Conservation (phyloP, 2,329 filamentous ascomycete species). For the Gliomastix tumulicola region DNA sequence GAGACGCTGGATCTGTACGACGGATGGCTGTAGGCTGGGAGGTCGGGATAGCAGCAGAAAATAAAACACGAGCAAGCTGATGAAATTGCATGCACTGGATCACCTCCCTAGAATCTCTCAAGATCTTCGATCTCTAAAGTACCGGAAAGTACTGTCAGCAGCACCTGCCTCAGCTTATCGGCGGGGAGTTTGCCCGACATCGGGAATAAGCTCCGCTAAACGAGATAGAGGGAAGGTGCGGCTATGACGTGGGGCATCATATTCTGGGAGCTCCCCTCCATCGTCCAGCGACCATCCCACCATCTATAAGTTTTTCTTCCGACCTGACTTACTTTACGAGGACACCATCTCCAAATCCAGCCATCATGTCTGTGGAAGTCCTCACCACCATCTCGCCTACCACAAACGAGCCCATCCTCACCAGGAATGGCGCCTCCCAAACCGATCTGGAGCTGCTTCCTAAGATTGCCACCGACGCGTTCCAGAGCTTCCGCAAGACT, state of each 20-base stretch:
- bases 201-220: too few relatives aligned
- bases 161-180: too few relatives aligned
- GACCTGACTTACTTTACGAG: not conserved
- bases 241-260: conserved; percentile 18
- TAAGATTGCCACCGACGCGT: conserved; percentile 64
- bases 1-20: conserved; percentile 37
- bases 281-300: conserved; percentile 2
- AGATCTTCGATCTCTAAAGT: too few relatives aligned
- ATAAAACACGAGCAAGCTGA: too few relatives aligned
- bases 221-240: too few relatives aligned
- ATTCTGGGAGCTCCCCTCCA: conserved; percentile 1
- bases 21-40: conserved; percentile 30
- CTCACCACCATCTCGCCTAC: conserved; percentile 81
- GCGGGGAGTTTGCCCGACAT: too few relatives aligned
- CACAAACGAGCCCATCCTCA: conserved; percentile 79
- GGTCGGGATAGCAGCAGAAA: too few relatives aligned
- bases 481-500: conserved; percentile 70
- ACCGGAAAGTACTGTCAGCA: too few relatives aligned
- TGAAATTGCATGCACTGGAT: too few relatives aligned
- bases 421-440: conserved; percentile 65
- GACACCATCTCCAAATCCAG: not conserved
- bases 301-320: conserved; percentile 9
- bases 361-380: conserved; percentile 55
- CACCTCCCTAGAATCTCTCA: too few relatives aligned
- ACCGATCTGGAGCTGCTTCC: conserved; percentile 68